Conservation (phyloP, 2,329 filamentous ascomycete species). For the Gnomoniopsis sp. region DNA sequence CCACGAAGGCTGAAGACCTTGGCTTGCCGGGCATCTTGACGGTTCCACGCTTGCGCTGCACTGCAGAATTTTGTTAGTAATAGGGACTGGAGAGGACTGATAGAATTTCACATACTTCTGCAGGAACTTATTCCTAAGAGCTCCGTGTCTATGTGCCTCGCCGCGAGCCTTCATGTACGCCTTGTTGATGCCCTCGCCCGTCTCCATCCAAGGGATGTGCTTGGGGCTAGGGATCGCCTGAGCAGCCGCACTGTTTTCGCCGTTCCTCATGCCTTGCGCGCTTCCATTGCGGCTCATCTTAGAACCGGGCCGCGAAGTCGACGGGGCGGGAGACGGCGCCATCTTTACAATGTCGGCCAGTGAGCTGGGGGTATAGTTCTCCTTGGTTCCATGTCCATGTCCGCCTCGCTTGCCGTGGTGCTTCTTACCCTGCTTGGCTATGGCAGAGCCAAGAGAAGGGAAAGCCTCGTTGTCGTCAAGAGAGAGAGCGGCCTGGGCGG, state of each 20-base stretch:
- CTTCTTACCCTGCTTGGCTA: conserved; percentile 77
- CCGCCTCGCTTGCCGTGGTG: conserved; percentile 89
- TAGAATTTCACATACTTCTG: conserved; percentile 64
- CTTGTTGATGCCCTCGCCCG: conserved; percentile 85
- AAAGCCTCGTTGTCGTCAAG: conserved; percentile 96
- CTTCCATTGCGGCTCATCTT: conserved; percentile 62
- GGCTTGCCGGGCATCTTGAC: conserved; percentile 92
- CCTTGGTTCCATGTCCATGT: conserved; percentile 69
- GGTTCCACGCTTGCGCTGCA: conserved; percentile 97
- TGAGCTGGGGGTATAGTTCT: conserved; percentile 68
- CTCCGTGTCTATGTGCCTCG: conserved; percentile 96
- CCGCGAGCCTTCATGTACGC: conserved; percentile 92
- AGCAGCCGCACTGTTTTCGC: conserved; percentile 77
- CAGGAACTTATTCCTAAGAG: conserved; percentile 92
- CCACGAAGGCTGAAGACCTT: conserved; percentile 92
- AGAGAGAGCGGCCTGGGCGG: conserved; percentile 65
- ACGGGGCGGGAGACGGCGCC: conserved; percentile 77
- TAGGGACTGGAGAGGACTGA: too few species aligned
- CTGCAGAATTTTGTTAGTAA: conserved; percentile 39
- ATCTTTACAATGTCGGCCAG: conserved; percentile 94
- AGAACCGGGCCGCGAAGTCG: conserved; percentile 54
- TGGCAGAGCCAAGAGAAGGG: conserved; percentile 77
- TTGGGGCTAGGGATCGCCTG: conserved; percentile 83
- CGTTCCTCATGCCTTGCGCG: conserved; percentile 59
- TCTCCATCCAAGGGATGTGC: conserved; percentile 95